These are phyloP conservation scores for Arthrobotrys entomopaga DNA, from an alignment of 2,329 filamentous ascomycete species.

Conservation along the genomic window DNA sequence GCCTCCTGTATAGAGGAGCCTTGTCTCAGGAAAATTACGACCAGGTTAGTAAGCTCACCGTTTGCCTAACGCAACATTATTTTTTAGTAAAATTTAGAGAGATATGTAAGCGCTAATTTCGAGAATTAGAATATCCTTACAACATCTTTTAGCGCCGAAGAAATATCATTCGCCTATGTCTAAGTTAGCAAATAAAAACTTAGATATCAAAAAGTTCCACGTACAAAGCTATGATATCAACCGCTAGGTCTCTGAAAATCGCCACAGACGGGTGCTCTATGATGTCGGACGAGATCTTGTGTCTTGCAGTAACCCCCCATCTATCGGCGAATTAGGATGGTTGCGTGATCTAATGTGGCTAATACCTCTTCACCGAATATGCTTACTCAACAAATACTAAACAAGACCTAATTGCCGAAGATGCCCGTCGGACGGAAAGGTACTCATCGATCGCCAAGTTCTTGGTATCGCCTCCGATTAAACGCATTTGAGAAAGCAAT, in stretches of 20 bases:
- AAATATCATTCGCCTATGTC: conserved; percentile 55
- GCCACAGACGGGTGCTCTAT: conserved; percentile 56
- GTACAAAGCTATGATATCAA: conserved; percentile 56
- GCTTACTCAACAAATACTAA: conserved; percentile 56
- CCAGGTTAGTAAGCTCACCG: conserved; percentile 51
- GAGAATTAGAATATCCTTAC: neutral
- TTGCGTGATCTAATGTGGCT: neutral
- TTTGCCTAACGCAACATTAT: too few relatives aligned
- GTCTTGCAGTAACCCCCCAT: conserved; percentile 33
- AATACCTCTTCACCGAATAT: neutral
- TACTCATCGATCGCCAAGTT: conserved; percentile 54
- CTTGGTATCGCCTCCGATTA: conserved; percentile 30
- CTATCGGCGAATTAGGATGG: neutral
- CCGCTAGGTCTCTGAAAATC: conserved; percentile 53
- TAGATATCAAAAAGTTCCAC: neutral
- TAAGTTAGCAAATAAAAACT: too few relatives aligned
- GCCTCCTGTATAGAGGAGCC: conserved; percentile 57
- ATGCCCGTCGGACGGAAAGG: conserved; percentile 55
- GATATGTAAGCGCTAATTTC: too few relatives aligned
- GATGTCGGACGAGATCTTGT: conserved; percentile 51
- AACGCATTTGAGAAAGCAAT: conserved; percentile 56
- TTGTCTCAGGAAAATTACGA: conserved; percentile 55
- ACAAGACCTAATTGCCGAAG: conserved; percentile 55
- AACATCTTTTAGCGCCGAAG: conserved; percentile 57
- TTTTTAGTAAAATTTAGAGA: too few relatives aligned